phyloP scores from a whole-genome alignment of 805 yeast species.

The Scheffersomyces spartinae region DNA sequence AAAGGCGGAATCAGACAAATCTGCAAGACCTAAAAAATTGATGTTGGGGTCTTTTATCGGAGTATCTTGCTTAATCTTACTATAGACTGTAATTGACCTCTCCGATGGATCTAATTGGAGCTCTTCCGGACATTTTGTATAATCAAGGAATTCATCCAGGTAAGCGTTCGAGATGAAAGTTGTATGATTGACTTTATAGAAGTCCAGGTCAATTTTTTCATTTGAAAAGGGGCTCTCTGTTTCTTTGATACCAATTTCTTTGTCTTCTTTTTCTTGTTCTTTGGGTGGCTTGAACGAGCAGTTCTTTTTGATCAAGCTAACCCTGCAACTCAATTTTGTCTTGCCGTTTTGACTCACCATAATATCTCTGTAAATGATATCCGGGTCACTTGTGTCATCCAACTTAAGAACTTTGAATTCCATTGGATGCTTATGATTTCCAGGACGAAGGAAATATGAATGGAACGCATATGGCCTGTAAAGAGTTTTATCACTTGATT shows the following conservation, averaged over 20 bases:
- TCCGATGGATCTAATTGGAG: slow-evolving; percentile 16
- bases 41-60: slow-evolving; percentile 13
- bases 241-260: slow-evolving; percentile 1
- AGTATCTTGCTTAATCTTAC: slow-evolving; percentile 18
- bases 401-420: slow-evolving; percentile 42
- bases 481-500: slow-evolving; percentile 21
- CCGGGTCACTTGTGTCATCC: slow-evolving; percentile 40
- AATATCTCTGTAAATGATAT: slow-evolving; percentile 44
- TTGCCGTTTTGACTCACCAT: slow-evolving; percentile 41
- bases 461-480: slow-evolving; percentile 53
- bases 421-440: slow-evolving; percentile 33
- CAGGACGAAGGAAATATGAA: slow-evolving; percentile 49
- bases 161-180: slow-evolving; percentile 26
- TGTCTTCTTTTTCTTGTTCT: too few relatives aligned
- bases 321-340: slow-evolving; percentile 39
- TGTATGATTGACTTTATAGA: too few relatives aligned
- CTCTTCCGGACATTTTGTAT: slow-evolving; percentile 24
- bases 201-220: too few relatives aligned
- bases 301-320: slow-evolving; percentile 25
- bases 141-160: slow-evolving; percentile 23
- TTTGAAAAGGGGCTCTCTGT: too few relatives aligned
- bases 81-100: slow-evolving; percentile 30
- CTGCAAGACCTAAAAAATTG: slow-evolving; percentile 26
- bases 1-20: slow-evolving; percentile 25
- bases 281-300: background rate